Evolutionary conservation across 768 basidiomycete species (phyloP).

Genomic region (Cystoderma amianthinum): DNA sequence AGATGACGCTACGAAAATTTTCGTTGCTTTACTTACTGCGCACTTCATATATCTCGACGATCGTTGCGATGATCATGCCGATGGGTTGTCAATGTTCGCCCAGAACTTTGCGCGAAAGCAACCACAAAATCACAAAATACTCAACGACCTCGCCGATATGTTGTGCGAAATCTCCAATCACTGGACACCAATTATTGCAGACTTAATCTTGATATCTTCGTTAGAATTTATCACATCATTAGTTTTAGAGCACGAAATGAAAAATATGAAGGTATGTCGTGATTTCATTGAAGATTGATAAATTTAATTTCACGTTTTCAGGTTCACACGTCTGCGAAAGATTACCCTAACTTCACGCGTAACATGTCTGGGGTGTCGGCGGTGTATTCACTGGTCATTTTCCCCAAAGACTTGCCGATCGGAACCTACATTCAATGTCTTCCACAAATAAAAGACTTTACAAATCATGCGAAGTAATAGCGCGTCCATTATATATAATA

Average conservation of each 20-base stretch:
- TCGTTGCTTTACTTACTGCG: conserved; percentile 26
- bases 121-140: too few species aligned
- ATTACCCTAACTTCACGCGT: conserved; percentile 7
- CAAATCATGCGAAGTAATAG: conserved; percentile 1
- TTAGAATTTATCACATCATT: conserved; percentile 20
- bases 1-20: conserved; percentile 14
- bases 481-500: background rate
- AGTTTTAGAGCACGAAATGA: conserved; percentile 21
- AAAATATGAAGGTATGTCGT: conserved; percentile 16
- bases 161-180: conserved; percentile 16
- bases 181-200: conserved; percentile 16
- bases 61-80: conserved; percentile 8
- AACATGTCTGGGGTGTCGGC: conserved; percentile 18
- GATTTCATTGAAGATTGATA: too few species aligned
- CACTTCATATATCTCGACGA: conserved; percentile 27
- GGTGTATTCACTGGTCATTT: conserved; percentile 22
- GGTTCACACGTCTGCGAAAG: background rate
- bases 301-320: background rate
- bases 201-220: conserved; percentile 20
- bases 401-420: conserved; percentile 15
- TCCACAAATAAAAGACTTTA: background rate
- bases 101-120: conserved; percentile 13
- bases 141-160: conserved; percentile 19
- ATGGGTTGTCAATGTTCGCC: conserved; percentile 21
- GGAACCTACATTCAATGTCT: background rate